Conservation (phyloP, 108 stramenopile genomes). For the Stephanodiscus minutulus region DNA sequence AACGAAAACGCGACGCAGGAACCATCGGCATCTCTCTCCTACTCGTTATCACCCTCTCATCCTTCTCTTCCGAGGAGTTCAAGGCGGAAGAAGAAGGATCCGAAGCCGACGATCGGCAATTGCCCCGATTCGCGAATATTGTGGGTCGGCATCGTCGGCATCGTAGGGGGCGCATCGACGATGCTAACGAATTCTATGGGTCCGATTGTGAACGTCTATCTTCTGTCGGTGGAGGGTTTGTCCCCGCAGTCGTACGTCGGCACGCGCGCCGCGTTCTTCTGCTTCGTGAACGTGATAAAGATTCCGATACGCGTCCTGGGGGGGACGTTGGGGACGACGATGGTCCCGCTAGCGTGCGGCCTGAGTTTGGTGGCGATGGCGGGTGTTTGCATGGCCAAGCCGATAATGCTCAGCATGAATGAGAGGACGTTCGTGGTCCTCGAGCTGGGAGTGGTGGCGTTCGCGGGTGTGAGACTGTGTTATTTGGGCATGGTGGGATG, state of each 20-base stretch:
- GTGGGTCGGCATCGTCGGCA: slow-evolving; percentile 53
- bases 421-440: slow-evolving; percentile 51
- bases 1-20: no score
- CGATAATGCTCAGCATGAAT: slow-evolving; percentile 58
- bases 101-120: no score
- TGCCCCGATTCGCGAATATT: slow-evolving; percentile 10
- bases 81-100: no score
- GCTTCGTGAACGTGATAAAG: slow-evolving; percentile 54
- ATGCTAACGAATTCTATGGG: slow-evolving; percentile 67
- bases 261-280: slow-evolving; percentile 66
- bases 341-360: slow-evolving; percentile 45
- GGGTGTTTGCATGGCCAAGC: slow-evolving; percentile 59
- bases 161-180: slow-evolving; percentile 53
- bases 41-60: no score
- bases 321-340: slow-evolving; percentile 51
- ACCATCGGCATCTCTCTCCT: no score
- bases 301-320: slow-evolving; percentile 54
- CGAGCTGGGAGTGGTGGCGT: slow-evolving; percentile 56
- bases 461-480: slow-evolving; percentile 55
- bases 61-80: no score
- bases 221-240: slow-evolving; percentile 51
- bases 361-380: slow-evolving; percentile 46
- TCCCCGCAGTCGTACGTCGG: slow-evolving; percentile 58
- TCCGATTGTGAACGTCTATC: slow-evolving; percentile 60
- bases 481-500: slow-evolving; percentile 38